Conservation (phyloP, 768 basidiomycete species). For the Macrolepiota albuminosa region DNA sequence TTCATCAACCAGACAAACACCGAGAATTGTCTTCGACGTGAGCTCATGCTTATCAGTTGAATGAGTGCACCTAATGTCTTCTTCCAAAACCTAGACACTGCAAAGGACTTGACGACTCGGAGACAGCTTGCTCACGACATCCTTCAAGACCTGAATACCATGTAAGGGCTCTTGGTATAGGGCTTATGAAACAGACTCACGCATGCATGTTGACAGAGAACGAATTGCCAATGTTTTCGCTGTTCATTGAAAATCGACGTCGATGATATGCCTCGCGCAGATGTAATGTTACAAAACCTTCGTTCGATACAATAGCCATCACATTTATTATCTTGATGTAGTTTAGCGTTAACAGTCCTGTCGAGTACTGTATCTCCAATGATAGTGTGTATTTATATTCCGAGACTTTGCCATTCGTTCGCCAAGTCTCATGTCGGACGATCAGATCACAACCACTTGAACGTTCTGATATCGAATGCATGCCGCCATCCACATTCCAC, state of each 20-base stretch:
- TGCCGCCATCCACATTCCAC: constrained; percentile 44
- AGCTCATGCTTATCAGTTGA: not conserved
- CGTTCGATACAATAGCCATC: not conserved
- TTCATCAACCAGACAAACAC: not conserved
- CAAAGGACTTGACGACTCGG: constrained; percentile 5
- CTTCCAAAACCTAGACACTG: not conserved
- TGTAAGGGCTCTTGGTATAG: constrained; percentile 16
- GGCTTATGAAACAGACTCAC: not conserved
- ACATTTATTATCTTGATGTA: constrained; percentile 10
- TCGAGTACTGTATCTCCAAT: not conserved
- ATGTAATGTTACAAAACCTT: not conserved
- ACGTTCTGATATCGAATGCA: constrained; percentile 34
- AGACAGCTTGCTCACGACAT: constrained; percentile 21
- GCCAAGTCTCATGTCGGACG: not conserved
- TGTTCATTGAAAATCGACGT: constrained; percentile 6
- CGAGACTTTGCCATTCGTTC: not conserved
- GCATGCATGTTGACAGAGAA: constrained; percentile 17
- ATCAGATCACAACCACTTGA: constrained; percentile 26
- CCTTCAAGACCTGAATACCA: constrained; percentile 25
- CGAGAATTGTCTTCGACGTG: constrained; percentile 7
- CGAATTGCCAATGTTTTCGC: constrained; percentile 30
- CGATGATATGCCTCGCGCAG: not conserved
- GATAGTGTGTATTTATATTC: not conserved
- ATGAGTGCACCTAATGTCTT: not conserved
- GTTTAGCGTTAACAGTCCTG: not conserved